Conservation (phyloP, 345 rosid genomes). For the Physaria fendleri region DNA sequence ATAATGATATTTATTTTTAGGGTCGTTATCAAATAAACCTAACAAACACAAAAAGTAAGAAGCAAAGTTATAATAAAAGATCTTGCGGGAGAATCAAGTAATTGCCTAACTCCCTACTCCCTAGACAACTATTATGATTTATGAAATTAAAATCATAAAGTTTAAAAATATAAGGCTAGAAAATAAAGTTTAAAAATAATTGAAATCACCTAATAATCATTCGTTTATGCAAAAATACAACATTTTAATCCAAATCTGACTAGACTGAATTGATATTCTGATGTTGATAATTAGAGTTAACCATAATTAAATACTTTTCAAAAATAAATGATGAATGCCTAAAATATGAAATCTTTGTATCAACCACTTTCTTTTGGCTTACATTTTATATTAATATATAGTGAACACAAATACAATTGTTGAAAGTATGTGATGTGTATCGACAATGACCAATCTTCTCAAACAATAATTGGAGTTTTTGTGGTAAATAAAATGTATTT, state of each 20-base stretch:
- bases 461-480: slow-evolving; percentile 7
- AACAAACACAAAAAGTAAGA: slow-evolving; percentile 29
- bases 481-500: neutral
- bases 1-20: slow-evolving; percentile 11
- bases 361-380: too few species aligned
- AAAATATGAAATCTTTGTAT: neutral
- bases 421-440: neutral
- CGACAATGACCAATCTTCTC: slow-evolving; percentile 4
- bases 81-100: slow-evolving; percentile 34
- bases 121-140: slow-evolving; percentile 18
- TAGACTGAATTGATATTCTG: too few species aligned
- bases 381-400: neutral
- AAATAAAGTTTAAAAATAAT: neutral
- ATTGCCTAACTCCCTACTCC: slow-evolving; percentile 31
- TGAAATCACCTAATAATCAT: neutral
- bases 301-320: neutral
- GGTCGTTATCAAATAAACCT: slow-evolving; percentile 29
- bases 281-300: neutral
- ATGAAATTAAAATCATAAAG: neutral
- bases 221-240: neutral
- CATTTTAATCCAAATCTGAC: too few species aligned
- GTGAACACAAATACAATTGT: neutral
- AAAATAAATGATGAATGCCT: neutral
- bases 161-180: neutral
- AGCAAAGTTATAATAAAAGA: slow-evolving; percentile 22